These are phyloP conservation scores for Gilbertella persicaria DNA, from an alignment of 371 early-diverging fungal species.

Conservation along the genomic window DNA sequence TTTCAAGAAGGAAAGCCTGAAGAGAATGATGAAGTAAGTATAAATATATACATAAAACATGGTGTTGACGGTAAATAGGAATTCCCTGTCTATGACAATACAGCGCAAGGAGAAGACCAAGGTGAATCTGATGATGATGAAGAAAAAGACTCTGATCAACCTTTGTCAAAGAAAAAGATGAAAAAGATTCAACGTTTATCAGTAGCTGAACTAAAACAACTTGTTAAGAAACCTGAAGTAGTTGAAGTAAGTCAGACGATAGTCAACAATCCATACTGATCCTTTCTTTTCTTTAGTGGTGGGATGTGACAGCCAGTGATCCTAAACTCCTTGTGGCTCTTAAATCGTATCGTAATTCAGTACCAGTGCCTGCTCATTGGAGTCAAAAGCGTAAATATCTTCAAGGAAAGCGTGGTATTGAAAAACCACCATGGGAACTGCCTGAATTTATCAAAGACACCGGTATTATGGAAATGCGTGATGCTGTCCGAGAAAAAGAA, in stretches of 20 bases:
- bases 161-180: slow-evolving; percentile 44
- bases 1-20: slow-evolving; percentile 38
- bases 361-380: slow-evolving; percentile 98
- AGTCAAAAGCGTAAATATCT: slow-evolving; percentile 94
- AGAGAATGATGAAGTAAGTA: slow-evolving; percentile 35
- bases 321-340: slow-evolving; percentile 88
- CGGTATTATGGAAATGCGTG: slow-evolving; percentile 96
- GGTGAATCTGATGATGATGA: slow-evolving; percentile 29
- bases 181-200: slow-evolving; percentile 51
- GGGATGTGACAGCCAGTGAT: slow-evolving; percentile 91
- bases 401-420: slow-evolving; percentile 94
- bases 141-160: slow-evolving; percentile 49
- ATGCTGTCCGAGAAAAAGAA: slow-evolving; percentile 84
- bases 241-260: slow-evolving; percentile 74
- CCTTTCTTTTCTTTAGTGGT: slow-evolving; percentile 27
- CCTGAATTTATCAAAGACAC: slow-evolving; percentile 97
- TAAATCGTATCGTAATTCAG: slow-evolving; percentile 90
- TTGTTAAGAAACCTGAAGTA: slow-evolving; percentile 90
- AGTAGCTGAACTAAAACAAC: slow-evolving; percentile 92
- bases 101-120: slow-evolving; percentile 18
- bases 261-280: background rate
- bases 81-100: slow-evolving; percentile 53
- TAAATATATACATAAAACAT: background rate
- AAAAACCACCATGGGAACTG: slow-evolving; percentile 93
- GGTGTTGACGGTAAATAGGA: slow-evolving; percentile 16